Evolutionary conservation across 257 asterid genomes (phyloP).

Genomic region (Schizonepeta tenuifolia): DNA sequence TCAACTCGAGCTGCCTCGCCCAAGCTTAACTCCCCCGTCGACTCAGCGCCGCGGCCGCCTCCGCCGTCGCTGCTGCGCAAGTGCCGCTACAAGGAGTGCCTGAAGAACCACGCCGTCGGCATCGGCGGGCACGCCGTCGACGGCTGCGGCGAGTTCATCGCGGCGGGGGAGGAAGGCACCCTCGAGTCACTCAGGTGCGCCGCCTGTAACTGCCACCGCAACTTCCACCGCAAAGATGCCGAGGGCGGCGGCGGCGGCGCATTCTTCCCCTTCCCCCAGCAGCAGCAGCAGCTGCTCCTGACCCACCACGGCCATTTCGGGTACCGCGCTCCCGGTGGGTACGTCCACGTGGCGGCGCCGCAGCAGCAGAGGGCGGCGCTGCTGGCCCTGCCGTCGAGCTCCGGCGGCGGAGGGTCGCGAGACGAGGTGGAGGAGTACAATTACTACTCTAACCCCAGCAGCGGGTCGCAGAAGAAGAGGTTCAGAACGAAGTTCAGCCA

Average conservation of each 20-base stretch:
- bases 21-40: not conserved
- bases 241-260: slow-evolving; percentile 28
- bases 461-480: slow-evolving; percentile 60
- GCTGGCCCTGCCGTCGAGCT: slow-evolving; percentile 67
- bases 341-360: slow-evolving; percentile 50
- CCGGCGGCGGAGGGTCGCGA: slow-evolving; percentile 69
- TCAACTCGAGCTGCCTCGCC: slow-evolving; percentile 39
- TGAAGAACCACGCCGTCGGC: slow-evolving; percentile 73
- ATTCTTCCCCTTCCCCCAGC: slow-evolving; percentile 36
- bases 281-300: slow-evolving; percentile 45
- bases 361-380: slow-evolving; percentile 38
- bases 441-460: slow-evolving; percentile 42
- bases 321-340: slow-evolving; percentile 60
- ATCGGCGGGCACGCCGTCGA: slow-evolving; percentile 77
- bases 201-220: slow-evolving; percentile 83
- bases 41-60: slow-evolving; percentile 13
- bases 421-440: slow-evolving; percentile 56
- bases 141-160: slow-evolving; percentile 80
- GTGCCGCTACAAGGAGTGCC: slow-evolving; percentile 61
- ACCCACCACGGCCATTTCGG: slow-evolving; percentile 49
- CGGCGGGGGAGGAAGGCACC: slow-evolving; percentile 72
- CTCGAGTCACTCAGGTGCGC: slow-evolving; percentile 72
- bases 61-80: slow-evolving; percentile 48
- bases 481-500: slow-evolving; percentile 59
- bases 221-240: slow-evolving; percentile 70